Evolutionary conservation across 768 basidiomycete species (phyloP).

Genomic region (Boletus fagicola): DNA sequence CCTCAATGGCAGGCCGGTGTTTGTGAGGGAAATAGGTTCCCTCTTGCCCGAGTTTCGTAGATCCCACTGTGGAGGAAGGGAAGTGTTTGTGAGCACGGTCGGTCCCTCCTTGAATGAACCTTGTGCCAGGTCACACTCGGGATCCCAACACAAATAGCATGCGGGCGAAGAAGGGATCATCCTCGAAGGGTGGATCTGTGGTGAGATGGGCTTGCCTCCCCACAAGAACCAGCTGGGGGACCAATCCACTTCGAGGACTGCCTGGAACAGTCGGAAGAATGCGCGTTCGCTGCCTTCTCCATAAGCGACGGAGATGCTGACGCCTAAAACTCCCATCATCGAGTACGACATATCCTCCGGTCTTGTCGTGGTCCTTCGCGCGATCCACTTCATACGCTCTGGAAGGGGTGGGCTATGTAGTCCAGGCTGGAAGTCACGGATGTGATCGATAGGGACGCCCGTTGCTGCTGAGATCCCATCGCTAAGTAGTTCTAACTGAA

Average conservation of each 20-base stretch:
- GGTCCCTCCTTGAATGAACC: not conserved
- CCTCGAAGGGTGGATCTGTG: not conserved
- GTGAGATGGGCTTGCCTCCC: not conserved
- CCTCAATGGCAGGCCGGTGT: not conserved
- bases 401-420: not conserved
- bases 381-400: slow-evolving; percentile 16
- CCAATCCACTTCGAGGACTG: no score
- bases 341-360: no score
- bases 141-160: not conserved
- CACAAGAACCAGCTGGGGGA: not conserved
- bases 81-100: not conserved
- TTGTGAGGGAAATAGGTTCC: not conserved
- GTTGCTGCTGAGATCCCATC: not conserved
- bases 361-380: slow-evolving; percentile 12
- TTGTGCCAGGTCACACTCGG: not conserved
- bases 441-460: not conserved
- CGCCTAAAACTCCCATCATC: not conserved
- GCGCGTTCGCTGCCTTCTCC: not conserved
- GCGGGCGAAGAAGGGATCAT: not conserved
- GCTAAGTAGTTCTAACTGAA: not conserved
- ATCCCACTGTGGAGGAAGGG: not conserved
- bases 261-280: not conserved
- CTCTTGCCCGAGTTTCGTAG: not conserved
- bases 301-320: not conserved
- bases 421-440: slow-evolving; percentile 1